Percentiles rank a stretch among this genome's conserved stretches.
Evolutionary conservation across 1,139 yeast genomes (phyloP).

Genomic region (Fermentozyma sake): DNA sequence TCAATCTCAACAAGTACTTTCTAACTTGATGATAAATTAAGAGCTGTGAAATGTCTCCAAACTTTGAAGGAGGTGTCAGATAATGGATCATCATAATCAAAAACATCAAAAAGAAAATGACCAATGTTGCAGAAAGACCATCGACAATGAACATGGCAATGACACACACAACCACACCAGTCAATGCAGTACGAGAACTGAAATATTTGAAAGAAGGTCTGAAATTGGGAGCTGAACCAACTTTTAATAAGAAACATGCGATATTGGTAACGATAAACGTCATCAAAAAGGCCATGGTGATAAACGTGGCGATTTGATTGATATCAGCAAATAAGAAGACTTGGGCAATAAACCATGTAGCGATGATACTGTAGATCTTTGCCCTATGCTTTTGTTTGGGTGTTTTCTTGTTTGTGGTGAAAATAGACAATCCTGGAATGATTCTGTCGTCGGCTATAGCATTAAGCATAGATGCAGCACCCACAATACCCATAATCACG

Average conservation of each 20-base stretch:
- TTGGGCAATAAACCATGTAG: slow-evolving; percentile 83
- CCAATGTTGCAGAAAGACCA: slow-evolving; percentile 77
- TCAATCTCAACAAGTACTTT: slow-evolving; percentile 73
- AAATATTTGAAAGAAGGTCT: slow-evolving; percentile 91
- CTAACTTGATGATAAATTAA: slow-evolving; percentile 94
- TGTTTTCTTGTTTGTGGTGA: slow-evolving; percentile 45
- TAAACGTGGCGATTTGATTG: slow-evolving; percentile 89
- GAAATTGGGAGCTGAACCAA: slow-evolving; percentile 95
- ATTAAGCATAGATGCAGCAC: slow-evolving; percentile 84
- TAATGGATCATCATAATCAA: slow-evolving; percentile 80
- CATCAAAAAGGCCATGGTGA: slow-evolving; percentile 95
- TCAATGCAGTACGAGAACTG: slow-evolving; percentile 72
- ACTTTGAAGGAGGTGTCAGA: slow-evolving; percentile 87
- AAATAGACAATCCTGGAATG: slow-evolving; percentile 66
- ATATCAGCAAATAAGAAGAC: slow-evolving; percentile 81
- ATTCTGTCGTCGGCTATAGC: slow-evolving; percentile 88
- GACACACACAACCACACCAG: slow-evolving; percentile 66
- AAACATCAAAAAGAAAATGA: slow-evolving; percentile 59
- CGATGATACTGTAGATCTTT: slow-evolving; percentile 46
- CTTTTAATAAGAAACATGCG: slow-evolving; percentile 82
- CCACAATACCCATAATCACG: slow-evolving; percentile 90
- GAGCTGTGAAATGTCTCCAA: slow-evolving; percentile 97
- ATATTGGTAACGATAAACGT: slow-evolving; percentile 90
- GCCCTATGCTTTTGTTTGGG: slow-evolving; percentile 49
- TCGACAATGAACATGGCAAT: slow-evolving; percentile 93